Evolutionary conservation across 352 stramenopile genomes (phyloP).

Genomic region (Pythium angustatum): DNA sequence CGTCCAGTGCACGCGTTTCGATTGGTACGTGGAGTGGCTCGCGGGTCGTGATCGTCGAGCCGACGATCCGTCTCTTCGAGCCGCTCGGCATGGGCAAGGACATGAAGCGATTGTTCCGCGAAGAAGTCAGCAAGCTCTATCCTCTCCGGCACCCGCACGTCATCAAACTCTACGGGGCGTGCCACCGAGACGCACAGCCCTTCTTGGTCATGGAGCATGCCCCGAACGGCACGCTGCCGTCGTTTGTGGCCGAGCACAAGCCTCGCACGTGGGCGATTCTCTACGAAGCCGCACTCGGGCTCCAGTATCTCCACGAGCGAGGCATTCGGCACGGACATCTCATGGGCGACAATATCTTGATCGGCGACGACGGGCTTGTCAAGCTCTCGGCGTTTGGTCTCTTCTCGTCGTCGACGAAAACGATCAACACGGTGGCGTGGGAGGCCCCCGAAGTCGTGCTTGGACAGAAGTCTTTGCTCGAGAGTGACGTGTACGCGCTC

Average conservation of each 20-base stretch:
- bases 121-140: background rate
- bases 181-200: conserved; percentile 9
- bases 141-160: conserved; percentile 12
- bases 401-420: background rate
- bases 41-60: background rate
- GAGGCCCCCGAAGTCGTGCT: no score
- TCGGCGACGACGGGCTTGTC: conserved; percentile 29
- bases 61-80: background rate
- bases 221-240: background rate
- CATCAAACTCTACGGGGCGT: conserved; percentile 15
- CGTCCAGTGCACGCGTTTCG: background rate
- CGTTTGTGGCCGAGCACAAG: conserved; percentile 10
- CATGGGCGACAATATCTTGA: conserved; percentile 1
- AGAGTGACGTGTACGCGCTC: conserved; percentile 13
- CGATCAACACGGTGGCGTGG: no score
- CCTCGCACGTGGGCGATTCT: conserved; percentile 31
- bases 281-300: conserved; percentile 42
- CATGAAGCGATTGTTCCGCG: background rate
- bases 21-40: background rate
- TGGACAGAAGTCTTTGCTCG: no score
- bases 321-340: conserved; percentile 28
- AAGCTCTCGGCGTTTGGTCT: conserved; percentile 17
- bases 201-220: conserved; percentile 12
- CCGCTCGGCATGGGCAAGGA: background rate
- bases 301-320: conserved; percentile 69